These are phyloP conservation scores for Boletus patriciae DNA, from an alignment of 768 basidiomycete species.

Conservation along the genomic window DNA sequence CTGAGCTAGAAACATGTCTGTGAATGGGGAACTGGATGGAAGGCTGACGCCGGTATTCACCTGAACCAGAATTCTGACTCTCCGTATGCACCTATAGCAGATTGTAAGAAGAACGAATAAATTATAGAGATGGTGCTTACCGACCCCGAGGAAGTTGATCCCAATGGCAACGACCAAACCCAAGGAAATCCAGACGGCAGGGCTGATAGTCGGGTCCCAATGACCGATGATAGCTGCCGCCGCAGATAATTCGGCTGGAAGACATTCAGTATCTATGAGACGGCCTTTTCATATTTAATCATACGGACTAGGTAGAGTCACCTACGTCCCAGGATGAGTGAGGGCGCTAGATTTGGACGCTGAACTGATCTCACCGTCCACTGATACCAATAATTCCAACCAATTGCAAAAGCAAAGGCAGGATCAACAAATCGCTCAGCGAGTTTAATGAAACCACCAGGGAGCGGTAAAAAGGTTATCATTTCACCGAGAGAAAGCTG, in stretches of 20 bases:
- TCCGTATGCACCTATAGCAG: conserved; percentile 3
- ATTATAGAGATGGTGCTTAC: background rate
- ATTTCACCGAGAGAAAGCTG: conserved; percentile 6
- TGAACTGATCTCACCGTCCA: background rate
- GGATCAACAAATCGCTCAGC: too few relatives aligned
- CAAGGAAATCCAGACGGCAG: conserved; percentile 1
- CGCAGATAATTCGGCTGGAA: background rate
- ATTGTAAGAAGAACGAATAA: background rate
- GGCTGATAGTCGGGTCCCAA: background rate
- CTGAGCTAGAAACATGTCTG: background rate
- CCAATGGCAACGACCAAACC: conserved; percentile 1
- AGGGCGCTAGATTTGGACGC: background rate
- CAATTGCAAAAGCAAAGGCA: too few relatives aligned
- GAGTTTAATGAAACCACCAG: too few relatives aligned
- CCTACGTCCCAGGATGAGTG: background rate
- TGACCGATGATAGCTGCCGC: background rate
- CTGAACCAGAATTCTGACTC: conserved; percentile 10
- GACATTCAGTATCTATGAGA: background rate
- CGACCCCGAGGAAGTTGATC: background rate
- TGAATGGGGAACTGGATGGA: background rate
- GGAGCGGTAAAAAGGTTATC: too few relatives aligned
- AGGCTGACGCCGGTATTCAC: background rate
- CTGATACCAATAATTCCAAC: too few relatives aligned
- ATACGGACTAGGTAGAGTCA: background rate
- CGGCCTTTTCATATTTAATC: background rate